phyloP scores from a whole-genome alignment of 106 monocot species.

The Dendrobium officinale region DNA sequence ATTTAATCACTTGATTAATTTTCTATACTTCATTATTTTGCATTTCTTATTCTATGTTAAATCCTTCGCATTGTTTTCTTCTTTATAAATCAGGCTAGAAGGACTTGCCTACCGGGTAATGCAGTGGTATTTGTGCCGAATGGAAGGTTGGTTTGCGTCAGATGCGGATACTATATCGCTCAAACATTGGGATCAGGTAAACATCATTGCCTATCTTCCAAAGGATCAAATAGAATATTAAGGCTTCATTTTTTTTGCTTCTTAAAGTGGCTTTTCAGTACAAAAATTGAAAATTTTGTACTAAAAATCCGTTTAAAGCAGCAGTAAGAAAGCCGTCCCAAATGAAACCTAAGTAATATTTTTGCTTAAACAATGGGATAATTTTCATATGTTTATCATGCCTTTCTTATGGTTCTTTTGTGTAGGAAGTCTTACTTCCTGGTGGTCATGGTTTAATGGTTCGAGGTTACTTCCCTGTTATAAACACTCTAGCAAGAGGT shows the following conservation, averaged over 20 bases:
- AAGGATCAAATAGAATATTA: background rate
- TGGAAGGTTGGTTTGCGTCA: slow-evolving; percentile 99
- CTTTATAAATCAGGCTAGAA: slow-evolving; percentile 49
- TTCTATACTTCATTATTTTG: background rate
- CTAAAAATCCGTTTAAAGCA: too few relatives aligned
- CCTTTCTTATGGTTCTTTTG: background rate
- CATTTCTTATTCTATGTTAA: background rate
- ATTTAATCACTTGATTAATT: background rate
- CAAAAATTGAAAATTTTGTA: too few relatives aligned
- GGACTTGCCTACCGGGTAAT: slow-evolving; percentile 70
- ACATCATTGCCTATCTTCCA: slow-evolving; percentile 1
- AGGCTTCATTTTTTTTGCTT: too few relatives aligned
- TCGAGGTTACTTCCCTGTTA: slow-evolving; percentile 83
- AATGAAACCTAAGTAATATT: too few relatives aligned
- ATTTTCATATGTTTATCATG: background rate
- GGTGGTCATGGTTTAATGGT: slow-evolving; percentile 99
- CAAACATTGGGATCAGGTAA: slow-evolving; percentile 87
- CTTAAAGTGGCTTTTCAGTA: too few relatives aligned
- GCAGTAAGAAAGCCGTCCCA: too few relatives aligned
- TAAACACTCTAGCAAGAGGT: slow-evolving; percentile 88
- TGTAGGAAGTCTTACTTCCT: slow-evolving; percentile 81
- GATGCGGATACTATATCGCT: slow-evolving; percentile 81
- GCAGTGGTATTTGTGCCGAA: slow-evolving; percentile 93
- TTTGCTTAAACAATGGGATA: too few relatives aligned
- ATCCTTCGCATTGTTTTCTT: background rate